Conservation (phyloP, 352 stramenopile genomes). For the Phytophthora macrochlamydospora region DNA sequence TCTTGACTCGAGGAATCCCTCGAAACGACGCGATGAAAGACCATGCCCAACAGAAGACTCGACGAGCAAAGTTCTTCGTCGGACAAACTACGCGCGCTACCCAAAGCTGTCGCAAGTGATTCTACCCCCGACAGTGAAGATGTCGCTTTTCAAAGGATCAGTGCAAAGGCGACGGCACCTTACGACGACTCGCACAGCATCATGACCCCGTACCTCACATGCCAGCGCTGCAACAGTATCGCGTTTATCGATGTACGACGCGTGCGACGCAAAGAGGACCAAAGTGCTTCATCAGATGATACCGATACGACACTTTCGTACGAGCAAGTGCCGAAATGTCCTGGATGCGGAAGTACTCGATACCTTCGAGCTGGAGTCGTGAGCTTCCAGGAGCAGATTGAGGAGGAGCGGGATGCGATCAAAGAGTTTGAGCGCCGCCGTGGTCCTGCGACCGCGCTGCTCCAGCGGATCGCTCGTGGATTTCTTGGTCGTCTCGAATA, state of each 20-base stretch:
- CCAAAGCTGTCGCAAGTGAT: background rate
- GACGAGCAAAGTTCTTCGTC: conserved; percentile 1
- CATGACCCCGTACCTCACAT: conserved; percentile 81
- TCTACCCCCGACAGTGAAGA: background rate
- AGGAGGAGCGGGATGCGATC: conserved; percentile 59
- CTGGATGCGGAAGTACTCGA: conserved; percentile 68
- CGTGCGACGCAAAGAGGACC: conserved; percentile 41
- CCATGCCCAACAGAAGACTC: conserved; percentile 11
- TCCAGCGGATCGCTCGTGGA: conserved; percentile 68
- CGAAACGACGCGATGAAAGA: conserved; percentile 15
- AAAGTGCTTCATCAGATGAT: conserved; percentile 3
- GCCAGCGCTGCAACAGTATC: conserved; percentile 77
- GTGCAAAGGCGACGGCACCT: background rate
- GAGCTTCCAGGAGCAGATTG: conserved; percentile 82
- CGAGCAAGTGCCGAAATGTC: conserved; percentile 65
- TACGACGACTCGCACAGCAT: conserved; percentile 25
- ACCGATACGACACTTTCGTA: conserved; percentile 31
- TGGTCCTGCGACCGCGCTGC: conserved; percentile 50
- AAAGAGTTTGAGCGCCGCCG: conserved; percentile 69
- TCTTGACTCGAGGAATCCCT: no score
- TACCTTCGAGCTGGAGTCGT: conserved; percentile 73
- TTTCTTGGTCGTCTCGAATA: conserved; percentile 68
- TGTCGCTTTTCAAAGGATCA: background rate
- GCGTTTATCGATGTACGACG: conserved; percentile 72
- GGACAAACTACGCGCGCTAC: background rate